Base-by-base conservation (phyloP, 2,329 filamentous ascomycete species). In the Ceratocystis destructans region DNA sequence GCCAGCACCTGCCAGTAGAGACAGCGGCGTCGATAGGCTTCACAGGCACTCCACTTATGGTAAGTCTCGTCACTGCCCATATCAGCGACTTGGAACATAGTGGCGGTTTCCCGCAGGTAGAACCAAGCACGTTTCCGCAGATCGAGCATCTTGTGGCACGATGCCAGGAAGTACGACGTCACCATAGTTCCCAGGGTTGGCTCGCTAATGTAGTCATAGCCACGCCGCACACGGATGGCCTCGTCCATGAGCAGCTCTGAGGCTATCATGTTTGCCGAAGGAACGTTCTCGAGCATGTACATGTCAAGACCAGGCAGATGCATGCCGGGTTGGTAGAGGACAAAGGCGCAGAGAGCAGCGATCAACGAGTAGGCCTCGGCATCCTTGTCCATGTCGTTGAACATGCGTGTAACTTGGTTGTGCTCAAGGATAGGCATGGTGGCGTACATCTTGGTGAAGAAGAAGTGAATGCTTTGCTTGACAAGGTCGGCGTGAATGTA, bases 91-190 rank as follows among this genome's bases (percentile, higher is more conserved):
- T 84, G 80, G 33, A 82, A 79, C 74, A 93, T 79, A 5, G 88
- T 91, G 1, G 85, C 87, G 5, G 87, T 87, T 74, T 94, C 89
- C 31, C 88, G 84, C 8, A 93, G 77, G 73, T 90, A 85, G 72
- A 86, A 91, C 88, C 89, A 93, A 1, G 88, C 88, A 73, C 86
- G 85, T 69, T 88, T 85, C 45, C 57, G 53, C 12, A 64, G 22
- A 2, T 66, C 64, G 33, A 68, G 55, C 31, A 66, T 64, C 37
- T 64, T 66, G 73, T 91, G 87, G 73, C 86, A 79, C 46, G 83
- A 87, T 71, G 89, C 91, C 31, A 93, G 74, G 73, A 93, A 91
- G 74, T 89, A 90, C 65, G 87, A 90, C n/a, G 87, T 90, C 67
- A 86, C 83, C 12, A 89, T 74, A 57, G 78, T 81, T 70, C 84